Evolutionary conservation across 148 eudicot genomes (phyloP).

Genomic region (Simmondsia chinensis): DNA sequence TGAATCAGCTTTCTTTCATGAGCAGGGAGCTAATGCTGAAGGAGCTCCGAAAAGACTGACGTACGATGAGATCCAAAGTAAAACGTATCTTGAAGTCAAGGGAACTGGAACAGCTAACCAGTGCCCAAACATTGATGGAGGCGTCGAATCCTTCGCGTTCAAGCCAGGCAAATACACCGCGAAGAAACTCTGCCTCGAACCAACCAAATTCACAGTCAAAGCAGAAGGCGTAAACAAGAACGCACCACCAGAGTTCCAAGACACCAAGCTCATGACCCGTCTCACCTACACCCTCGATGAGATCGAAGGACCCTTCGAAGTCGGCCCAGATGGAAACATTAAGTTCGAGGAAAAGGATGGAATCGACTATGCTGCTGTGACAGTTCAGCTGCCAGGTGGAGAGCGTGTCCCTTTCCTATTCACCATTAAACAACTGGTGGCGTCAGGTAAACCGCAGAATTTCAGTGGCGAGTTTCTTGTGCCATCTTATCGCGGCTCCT

Average conservation of each 20-base stretch:
- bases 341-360: conserved; percentile 99
- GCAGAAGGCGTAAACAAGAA: conserved; percentile 86
- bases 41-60: conserved; percentile 75
- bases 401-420: conserved; percentile 96
- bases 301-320: conserved; percentile 94
- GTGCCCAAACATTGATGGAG: conserved; percentile 79
- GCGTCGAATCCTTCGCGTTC: conserved; percentile 63
- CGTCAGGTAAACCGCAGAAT: conserved; percentile 78
- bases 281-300: conserved; percentile 95
- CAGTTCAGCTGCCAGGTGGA: conserved; percentile 96
- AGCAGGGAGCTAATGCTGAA: conserved; percentile 92
- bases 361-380: conserved; percentile 96
- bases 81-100: conserved; percentile 90
- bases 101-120: conserved; percentile 99
- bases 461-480: conserved; percentile 79
- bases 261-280: conserved; percentile 98
- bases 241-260: conserved; percentile 76
- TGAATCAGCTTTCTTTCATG: background rate
- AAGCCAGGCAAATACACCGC: conserved; percentile 87
- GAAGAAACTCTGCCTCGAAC: conserved; percentile 92
- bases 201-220: conserved; percentile 85
- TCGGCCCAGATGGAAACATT: conserved; percentile 58
- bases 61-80: conserved; percentile 89
- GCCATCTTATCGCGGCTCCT: conserved; percentile 96
- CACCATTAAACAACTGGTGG: conserved; percentile 89